Evolutionary conservation across 805 yeast genomes (phyloP).

Genomic region (Metschnikowia hibisci): DNA sequence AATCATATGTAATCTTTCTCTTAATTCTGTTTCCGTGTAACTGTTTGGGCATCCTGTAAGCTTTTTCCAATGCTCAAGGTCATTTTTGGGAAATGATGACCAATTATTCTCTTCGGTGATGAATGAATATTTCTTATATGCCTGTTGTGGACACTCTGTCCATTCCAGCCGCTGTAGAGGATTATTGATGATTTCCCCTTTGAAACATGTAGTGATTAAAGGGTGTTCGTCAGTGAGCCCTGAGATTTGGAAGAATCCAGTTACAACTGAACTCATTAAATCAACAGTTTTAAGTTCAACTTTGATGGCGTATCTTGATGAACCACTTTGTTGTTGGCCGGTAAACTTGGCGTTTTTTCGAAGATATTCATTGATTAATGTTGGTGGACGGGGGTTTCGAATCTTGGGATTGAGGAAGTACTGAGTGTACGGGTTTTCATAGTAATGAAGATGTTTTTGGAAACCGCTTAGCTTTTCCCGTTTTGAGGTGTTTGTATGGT

Average conservation of each 20-base stretch:
- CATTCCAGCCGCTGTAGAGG: conserved; percentile 27
- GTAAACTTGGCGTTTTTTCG: conserved; percentile 58
- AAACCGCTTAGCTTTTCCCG: neutral
- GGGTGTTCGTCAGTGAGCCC: conserved; percentile 63
- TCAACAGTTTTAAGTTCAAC: conserved; percentile 73
- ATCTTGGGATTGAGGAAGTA: conserved; percentile 6
- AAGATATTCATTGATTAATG: conserved; percentile 42
- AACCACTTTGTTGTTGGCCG: conserved; percentile 71
- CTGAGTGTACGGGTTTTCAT: conserved; percentile 9
- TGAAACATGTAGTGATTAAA: conserved; percentile 65
- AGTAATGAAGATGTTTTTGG: neutral
- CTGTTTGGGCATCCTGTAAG: conserved; percentile 45
- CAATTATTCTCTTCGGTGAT: conserved; percentile 56
- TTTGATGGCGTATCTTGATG: conserved; percentile 58
- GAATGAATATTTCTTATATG: conserved; percentile 42
- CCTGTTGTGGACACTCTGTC: conserved; percentile 16
- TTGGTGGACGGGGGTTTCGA: conserved; percentile 12
- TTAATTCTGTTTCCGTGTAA: conserved; percentile 36
- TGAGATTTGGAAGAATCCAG: conserved; percentile 63
- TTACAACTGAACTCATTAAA: conserved; percentile 34
- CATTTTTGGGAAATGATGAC: conserved; percentile 43
- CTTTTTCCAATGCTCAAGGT: conserved; percentile 50
- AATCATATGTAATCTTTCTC: conserved; percentile 25
- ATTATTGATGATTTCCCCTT: conserved; percentile 65
- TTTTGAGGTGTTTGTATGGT: conserved; percentile 1